Evolutionary conservation across 768 basidiomycete genomes (phyloP).

Genomic region (Hericium rajendrae): DNA sequence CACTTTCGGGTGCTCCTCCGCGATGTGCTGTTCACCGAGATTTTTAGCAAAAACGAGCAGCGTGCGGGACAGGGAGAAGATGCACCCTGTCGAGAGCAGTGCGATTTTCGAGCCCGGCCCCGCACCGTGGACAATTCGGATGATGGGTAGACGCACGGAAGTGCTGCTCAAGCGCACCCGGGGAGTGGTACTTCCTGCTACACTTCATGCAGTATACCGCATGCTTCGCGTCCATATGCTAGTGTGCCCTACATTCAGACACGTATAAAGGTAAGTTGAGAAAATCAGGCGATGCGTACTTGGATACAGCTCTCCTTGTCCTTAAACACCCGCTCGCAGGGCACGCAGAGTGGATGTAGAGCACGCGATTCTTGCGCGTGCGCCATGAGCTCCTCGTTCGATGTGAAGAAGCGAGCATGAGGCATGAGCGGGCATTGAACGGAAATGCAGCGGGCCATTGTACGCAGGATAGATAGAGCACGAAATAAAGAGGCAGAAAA

Average conservation of each 20-base stretch:
- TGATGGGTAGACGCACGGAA: not conserved
- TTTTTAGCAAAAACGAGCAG: not conserved
- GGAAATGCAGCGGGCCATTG: not conserved
- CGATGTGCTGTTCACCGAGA: not conserved
- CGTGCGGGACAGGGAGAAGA: not conserved
- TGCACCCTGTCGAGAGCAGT: not conserved
- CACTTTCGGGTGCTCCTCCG: not conserved
- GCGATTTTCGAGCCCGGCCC: not conserved
- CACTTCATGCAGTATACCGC: not conserved
- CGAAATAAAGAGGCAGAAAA: not conserved
- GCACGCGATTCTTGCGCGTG: not conserved
- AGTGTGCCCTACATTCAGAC: not conserved
- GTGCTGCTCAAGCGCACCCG: not conserved
- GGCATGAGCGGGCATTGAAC: not conserved
- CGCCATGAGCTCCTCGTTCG: not conserved
- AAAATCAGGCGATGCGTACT: not conserved
- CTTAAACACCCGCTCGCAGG: not conserved
- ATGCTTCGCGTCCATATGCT: not conserved
- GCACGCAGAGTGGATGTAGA: not conserved
- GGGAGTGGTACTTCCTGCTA: not conserved
- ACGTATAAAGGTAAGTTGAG: not conserved
- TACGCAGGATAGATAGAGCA: not conserved
- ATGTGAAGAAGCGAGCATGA: not conserved
- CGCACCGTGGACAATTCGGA: not conserved
- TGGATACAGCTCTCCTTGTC: not conserved